phyloP scores from a whole-genome alignment of 768 basidiomycete species.

The Coprinopsis strossmayeri region DNA sequence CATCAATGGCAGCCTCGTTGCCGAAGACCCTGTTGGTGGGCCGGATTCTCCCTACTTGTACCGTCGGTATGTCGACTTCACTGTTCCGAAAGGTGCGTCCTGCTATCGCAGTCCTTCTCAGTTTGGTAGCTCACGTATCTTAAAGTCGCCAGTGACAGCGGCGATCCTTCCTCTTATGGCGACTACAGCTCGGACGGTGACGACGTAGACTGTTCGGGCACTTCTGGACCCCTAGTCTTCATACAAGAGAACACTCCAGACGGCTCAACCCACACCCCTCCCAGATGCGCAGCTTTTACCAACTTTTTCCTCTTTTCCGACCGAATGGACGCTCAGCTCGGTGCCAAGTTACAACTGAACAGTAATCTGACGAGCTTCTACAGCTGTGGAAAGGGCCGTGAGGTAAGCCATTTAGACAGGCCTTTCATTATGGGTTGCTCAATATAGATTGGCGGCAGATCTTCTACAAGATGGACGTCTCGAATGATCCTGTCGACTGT shows the following conservation, averaged over 20 bases:
- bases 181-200: constrained; percentile 18
- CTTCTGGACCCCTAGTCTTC: constrained; percentile 9
- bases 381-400: constrained; percentile 18
- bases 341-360: constrained; percentile 20
- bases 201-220: constrained; percentile 16
- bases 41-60: constrained; percentile 7
- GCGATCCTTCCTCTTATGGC: not conserved
- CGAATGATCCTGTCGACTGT: constrained; percentile 6
- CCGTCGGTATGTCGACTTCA: constrained; percentile 14
- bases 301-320: constrained; percentile 20
- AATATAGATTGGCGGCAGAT: constrained; percentile 1
- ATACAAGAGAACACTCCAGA: not conserved
- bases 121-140: not conserved
- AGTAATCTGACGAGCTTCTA: constrained; percentile 22
- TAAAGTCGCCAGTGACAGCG: not conserved
- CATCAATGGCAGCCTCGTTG: constrained; percentile 17
- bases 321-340: constrained; percentile 20
- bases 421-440: not conserved
- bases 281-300: constrained; percentile 18
- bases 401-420: constrained; percentile 14
- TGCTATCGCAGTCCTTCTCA: no score
- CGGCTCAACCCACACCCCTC: not conserved
- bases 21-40: constrained; percentile 11
- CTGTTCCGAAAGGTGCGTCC: constrained; percentile 2
- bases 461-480: constrained; percentile 7